Evolutionary conservation across 2,329 filamentous ascomycete species (phyloP), one percentile per base, ranked within the genome.

Genomic region (Ascochyta rabiei): DNA sequence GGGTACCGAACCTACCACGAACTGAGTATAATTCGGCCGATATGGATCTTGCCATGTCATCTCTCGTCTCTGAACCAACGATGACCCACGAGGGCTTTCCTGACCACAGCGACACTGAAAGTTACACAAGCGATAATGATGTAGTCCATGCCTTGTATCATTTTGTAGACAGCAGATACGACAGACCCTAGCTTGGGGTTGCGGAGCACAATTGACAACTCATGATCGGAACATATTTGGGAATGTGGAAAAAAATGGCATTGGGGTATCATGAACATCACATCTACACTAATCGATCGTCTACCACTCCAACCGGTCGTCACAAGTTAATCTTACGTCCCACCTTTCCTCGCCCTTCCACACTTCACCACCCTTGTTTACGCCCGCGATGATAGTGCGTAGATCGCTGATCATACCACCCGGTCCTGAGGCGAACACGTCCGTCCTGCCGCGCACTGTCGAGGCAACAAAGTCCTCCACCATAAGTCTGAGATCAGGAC

Each of bases 281-380:
- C 9, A 19, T 31, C 34, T 37, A 50, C 35, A 46, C 35, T 46
- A 42, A 26, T 19, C 15, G 15, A 38, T 39, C 53, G 23, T 54
- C 59, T 70, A 71, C 68, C 68, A 71, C 56, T 70, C 68, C 48
- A 71, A 59, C 42, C 68, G 63, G 44, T 71, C 67, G 50, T 74
- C 72, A 40, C 72, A 74, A 24, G 60, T 67, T 37, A 74, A 58
- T 31, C 62, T 57, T 0, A 74, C 68, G 58, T 74, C 68, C 40
- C 60, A 61, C 28, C 66, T 66, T 24, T 69, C 65, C 3, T 71
- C 64, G 12, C 71, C 72, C 44, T 56, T 71, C 70, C 67, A 72
- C 6, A 75, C 71, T n/a, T 66, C 59, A 2, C 52, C 60, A n/a
- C 68, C 70, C 26, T 66, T 63, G 47, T 72, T 73, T 56, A 54